Evolutionary conservation across 2,329 filamentous ascomycete genomes (phyloP), one percentile per base, ranked within the genome.

Genomic region (Talaromyces sp.): DNA sequence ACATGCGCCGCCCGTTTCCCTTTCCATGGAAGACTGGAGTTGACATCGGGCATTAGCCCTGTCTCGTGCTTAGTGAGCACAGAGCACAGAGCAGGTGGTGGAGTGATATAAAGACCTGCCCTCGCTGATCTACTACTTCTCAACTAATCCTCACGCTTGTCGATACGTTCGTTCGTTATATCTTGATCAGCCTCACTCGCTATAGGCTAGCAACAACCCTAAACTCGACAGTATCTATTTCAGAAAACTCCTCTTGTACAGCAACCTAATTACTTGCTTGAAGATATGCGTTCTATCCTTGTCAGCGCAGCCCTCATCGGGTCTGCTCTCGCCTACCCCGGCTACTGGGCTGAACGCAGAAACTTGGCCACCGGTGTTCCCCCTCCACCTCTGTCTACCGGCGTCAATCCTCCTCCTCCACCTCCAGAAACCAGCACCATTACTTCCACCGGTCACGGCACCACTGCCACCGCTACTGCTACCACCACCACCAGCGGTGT

Each of bases 271-370:
- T 28, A 28, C 4, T 28, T 28, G 25, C n/a, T n/a, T 35, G 2
- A 59, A 13, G 40, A 56, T 11, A 59, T 59, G 57, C 57, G 40
- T 33, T 59, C 45, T 6, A 28, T 57, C 17, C 19, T 52, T 8
- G 31, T 59, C 19, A 31, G 40, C 31, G 57, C 45, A 21, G 52
- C 45, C 57, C 57, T 59, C 52, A 37, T 56, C 45, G 57, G 57
- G 45, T 56, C 57, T 41, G 48, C 57, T 10, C 39, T 59, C 25
- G 57, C 57, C n/a, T 25, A 33, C 31, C 57, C 57, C 9, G 57
- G 46, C 39, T 59, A 54, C 43, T 54, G 52, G 45, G 45, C 39
- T 33, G 25, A 56, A 36, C 41, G 39, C 37, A 52, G 54, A 37
- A 43, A 37, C 13, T 46, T 52, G 13, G 48, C 33, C 35, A 52